phyloP scores from a whole-genome alignment of 495 filamentous ascomycete species.

The Penicillium angulare region DNA sequence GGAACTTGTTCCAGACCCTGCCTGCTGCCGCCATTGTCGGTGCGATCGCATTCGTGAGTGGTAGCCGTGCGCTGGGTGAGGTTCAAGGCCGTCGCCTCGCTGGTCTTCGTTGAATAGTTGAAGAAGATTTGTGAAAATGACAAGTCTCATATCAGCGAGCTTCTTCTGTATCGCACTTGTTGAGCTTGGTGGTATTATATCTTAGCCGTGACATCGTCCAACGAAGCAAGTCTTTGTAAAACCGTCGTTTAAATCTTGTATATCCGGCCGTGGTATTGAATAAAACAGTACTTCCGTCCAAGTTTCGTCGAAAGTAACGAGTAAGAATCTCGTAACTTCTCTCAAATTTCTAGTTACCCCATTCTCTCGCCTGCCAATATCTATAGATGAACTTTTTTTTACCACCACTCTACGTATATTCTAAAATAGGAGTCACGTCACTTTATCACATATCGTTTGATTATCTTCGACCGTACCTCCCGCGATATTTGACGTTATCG shows the following conservation, averaged over 20 bases:
- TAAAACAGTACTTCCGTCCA: too few relatives aligned
- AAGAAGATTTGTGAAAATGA: background rate
- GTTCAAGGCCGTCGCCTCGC: slow-evolving; percentile 83
- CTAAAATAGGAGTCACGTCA: too few relatives aligned
- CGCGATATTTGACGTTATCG: too few relatives aligned
- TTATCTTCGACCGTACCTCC: too few relatives aligned
- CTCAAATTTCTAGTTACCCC: too few relatives aligned
- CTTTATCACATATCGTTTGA: too few relatives aligned
- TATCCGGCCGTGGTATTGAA: too few relatives aligned
- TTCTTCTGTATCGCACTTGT: background rate
- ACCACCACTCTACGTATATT: too few relatives aligned
- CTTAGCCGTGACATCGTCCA: slow-evolving; percentile 22
- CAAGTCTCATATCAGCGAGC: background rate
- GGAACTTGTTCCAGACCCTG: slow-evolving; percentile 90
- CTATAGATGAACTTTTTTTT: background rate
- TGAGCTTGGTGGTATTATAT: slow-evolving; percentile 12
- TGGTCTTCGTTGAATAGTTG: slow-evolving; percentile 62
- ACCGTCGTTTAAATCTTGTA: too few relatives aligned
- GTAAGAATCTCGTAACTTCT: too few relatives aligned
- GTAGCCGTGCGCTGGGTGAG: slow-evolving; percentile 87
- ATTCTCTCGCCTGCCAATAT: background rate
- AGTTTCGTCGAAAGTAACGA: too few relatives aligned
- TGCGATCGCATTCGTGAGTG: slow-evolving; percentile 76
- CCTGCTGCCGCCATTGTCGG: slow-evolving; percentile 68
- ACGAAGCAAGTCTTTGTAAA: background rate